Base-by-base conservation (phyloP, 345 rosid species). In the Gossypium ekmanianum region DNA sequence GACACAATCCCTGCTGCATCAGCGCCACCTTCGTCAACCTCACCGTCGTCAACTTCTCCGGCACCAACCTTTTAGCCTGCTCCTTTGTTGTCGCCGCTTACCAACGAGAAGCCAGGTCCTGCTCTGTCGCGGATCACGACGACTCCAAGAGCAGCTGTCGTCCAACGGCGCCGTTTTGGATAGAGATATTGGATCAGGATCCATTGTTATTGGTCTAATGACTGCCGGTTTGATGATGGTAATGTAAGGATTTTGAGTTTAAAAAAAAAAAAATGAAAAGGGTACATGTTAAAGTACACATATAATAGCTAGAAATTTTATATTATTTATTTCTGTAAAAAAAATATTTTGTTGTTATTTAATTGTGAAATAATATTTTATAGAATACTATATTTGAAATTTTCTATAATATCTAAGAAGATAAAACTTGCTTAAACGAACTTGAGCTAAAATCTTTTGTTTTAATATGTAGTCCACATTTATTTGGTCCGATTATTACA, bases 161-260 rank as follows among this genome's bases (percentile, higher is more conserved):
- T 1, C 1, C 1, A 74, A 6, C 73, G 63, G 71, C 2, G 79
- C 80, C 48, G 50, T 43, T 44, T 39, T 29, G n/a, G 75, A 27
- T 66, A 57, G 62, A 55, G 10, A 75, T n/a, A 59, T 73, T 57
- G 12, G 65, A 9, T 75, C 74, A 47, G 79, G 83, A 44, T 45
- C 75, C 10, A 34, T 75, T 18, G 76, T 65, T 2, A 62, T 16
- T 22, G 79, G 81, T 12, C 44, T 74, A 0, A 11, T 74, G 1
- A 11, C 72, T 11, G 74, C 79, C 71, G 76, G 54, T 61, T 59
- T 78, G 43, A 77, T 68, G 11, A 10, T 34, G 41, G 41, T 68
- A 22, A 10, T 68, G 29, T 80, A 68, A 48, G 75, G 11, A 43
- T 20, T 44, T 22, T 34, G 41, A 34, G 41, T 34, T 34, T 20